Base-by-base conservation (phyloP, 2,329 filamentous ascomycete species). In the Ophiocordyceps camponoti-leonardi region DNA sequence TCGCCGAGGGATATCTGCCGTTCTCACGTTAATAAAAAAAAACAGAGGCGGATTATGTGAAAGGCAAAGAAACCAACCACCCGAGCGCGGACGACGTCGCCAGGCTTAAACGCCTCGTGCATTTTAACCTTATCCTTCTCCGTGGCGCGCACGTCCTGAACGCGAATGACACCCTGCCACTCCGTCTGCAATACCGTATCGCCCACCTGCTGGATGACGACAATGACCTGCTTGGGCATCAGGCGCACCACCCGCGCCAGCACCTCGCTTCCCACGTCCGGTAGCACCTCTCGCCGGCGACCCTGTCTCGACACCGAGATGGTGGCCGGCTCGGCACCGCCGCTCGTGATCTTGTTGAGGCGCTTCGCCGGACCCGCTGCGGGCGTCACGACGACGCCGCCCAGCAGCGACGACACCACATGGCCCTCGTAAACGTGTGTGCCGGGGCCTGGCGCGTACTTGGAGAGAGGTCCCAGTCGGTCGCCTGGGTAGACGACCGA, bases 121-220 rank as follows among this genome's bases (percentile, higher is more conserved):
- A 96, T 84, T 60, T 83, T 86, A 41, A 95, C 86, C 54, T 86
- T 85, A 60, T 96, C 92, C 66, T 95, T 94, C 67, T 98, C 92
- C 18, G 92, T 94, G 3, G 87, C 86, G 46, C 92, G 75, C 31
- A 98, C 86, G 59, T 98, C 92, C 66, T 96, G 90, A 50, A 81
- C 78, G 18, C 87, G 75, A 49, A 94, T 87, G 49, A 93, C 67
- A 5, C 84, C 87, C 63, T 86, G 82, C 75, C 88, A 93, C 53
- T 87, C 82, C 44, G 86, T 83, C 53, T 83, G 75, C 49, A 84
- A 69, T 39, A 84, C 80, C 12, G 73, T 74, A 55, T 80, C 72
- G 47, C 83, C 78, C 23, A 95, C 82, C 48, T 90, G 82, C 48
- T 94, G 73, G 53, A 96, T 95, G 20, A 83, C 81, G 45, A 93